Conservation (phyloP, 1,284 basidiomycete species). For the Paramarasmius palmivorus region DNA sequence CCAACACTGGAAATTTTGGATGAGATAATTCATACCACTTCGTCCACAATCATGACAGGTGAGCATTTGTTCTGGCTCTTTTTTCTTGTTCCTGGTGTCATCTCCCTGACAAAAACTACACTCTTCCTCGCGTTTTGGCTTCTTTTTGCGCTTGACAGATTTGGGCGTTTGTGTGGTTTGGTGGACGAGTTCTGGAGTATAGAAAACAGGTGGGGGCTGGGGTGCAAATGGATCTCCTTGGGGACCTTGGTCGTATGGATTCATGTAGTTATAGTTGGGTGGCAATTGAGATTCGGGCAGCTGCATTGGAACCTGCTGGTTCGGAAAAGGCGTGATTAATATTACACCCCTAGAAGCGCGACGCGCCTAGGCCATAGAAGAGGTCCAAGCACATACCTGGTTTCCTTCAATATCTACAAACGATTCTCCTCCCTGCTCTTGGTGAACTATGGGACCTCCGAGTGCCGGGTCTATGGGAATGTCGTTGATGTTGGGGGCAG, state of each 20-base stretch:
- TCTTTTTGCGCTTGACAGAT: conserved; percentile 53
- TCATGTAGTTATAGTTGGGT: conserved; percentile 25
- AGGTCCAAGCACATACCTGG: background rate
- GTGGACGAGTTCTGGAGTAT: conserved; percentile 36
- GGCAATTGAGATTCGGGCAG: background rate
- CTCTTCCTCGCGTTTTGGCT: conserved; percentile 50
- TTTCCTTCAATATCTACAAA: background rate
- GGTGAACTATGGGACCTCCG: background rate
- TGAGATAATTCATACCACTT: conserved; percentile 32
- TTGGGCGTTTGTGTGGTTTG: conserved; percentile 35
- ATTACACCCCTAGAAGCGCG: conserved; percentile 1
- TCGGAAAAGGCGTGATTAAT: background rate
- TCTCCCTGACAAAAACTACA: conserved; percentile 72
- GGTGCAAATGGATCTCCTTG: conserved; percentile 81
- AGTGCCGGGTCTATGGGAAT: conserved; percentile 10
- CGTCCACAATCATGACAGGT: conserved; percentile 73
- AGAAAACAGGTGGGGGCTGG: conserved; percentile 50
- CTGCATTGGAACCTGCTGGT: conserved; percentile 7
- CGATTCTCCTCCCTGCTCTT: background rate
- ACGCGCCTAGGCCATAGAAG: background rate
- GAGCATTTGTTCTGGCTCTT: conserved; percentile 61
- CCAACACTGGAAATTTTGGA: background rate
- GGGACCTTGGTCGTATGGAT: conserved; percentile 66
- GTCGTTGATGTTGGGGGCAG: background rate
- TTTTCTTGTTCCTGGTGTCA: conserved; percentile 55